Percentiles rank a stretch among this genome's conserved stretches.
Conservation (phyloP, 441 rosid genomes). For the Euphorbia corollata region DNA sequence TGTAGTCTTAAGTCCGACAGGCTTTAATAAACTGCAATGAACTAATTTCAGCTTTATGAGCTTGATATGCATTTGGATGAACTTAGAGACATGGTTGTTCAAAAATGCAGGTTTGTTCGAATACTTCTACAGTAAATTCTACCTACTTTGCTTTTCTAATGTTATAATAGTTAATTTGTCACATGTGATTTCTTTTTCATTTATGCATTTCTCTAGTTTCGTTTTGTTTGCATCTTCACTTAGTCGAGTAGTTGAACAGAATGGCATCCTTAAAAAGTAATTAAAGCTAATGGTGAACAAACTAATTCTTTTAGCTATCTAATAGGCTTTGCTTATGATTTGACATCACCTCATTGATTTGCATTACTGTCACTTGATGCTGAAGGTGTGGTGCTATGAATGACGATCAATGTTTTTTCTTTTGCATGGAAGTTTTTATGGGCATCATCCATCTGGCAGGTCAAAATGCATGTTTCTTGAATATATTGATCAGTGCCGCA, state of each 20-base stretch:
- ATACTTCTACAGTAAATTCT: no score
- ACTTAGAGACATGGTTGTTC: constrained; percentile 68
- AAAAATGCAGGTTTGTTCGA: constrained; percentile 54
- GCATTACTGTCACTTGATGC: not conserved
- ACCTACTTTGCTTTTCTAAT: no score
- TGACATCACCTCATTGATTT: not conserved
- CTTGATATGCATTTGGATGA: constrained; percentile 69
- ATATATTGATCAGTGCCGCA: no score
- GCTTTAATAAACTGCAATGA: not conserved
- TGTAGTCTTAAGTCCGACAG: not conserved
- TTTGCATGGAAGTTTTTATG: no score
- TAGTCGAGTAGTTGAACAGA: not conserved
- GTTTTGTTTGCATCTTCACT: not conserved
- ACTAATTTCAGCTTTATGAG: constrained; percentile 46
- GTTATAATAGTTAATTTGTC: not conserved
- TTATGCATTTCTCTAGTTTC: not conserved
- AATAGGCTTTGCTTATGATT: not conserved
- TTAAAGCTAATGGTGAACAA: not conserved
- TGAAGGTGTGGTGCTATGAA: not conserved
- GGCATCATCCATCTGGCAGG: not conserved
- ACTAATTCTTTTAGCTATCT: not conserved
- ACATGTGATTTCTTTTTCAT: not conserved
- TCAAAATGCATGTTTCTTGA: not conserved
- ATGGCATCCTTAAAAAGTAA: not conserved
- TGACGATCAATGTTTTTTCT: not conserved